Evolutionary conservation across 2,329 filamentous ascomycete species (phyloP).

Genomic region (Lachnum nothofagi): DNA sequence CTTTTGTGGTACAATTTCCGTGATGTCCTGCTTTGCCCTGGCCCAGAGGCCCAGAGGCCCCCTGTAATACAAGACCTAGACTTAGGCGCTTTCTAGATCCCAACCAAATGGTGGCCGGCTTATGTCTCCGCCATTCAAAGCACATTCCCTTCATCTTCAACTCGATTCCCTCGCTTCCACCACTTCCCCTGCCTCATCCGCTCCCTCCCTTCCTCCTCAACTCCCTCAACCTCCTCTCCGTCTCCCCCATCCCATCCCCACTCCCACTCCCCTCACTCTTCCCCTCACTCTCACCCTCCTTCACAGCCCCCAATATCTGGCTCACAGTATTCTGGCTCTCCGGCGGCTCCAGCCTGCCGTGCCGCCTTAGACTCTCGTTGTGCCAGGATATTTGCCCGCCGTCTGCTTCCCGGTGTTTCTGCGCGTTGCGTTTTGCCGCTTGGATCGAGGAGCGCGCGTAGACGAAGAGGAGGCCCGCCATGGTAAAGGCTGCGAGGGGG

Average conservation of each 20-base stretch:
- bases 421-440: conserved; percentile 61
- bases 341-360: conserved; percentile 43
- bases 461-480: conserved; percentile 48
- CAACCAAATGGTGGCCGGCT: too few species aligned
- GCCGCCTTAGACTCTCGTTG: conserved; percentile 49
- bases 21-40: not conserved
- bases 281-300: conserved; percentile 12
- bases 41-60: too few species aligned
- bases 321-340: conserved; percentile 32
- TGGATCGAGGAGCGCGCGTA: conserved; percentile 62
- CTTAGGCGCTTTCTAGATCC: too few species aligned
- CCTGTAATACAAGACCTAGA: too few species aligned
- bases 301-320: conserved; percentile 24
- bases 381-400: conserved; percentile 50
- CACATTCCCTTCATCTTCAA: too few species aligned
- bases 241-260: conserved; percentile 11
- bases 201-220: conserved; percentile 11
- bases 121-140: too few species aligned
- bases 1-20: not conserved
- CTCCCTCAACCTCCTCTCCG: conserved; percentile 24
- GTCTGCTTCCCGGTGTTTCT: conserved; percentile 52
- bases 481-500: conserved; percentile 49
- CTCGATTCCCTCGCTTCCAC: too few species aligned
- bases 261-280: not conserved
- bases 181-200: not conserved